phyloP scores from a whole-genome alignment of 345 rosid species.

The Hibiscus trionum region DNA sequence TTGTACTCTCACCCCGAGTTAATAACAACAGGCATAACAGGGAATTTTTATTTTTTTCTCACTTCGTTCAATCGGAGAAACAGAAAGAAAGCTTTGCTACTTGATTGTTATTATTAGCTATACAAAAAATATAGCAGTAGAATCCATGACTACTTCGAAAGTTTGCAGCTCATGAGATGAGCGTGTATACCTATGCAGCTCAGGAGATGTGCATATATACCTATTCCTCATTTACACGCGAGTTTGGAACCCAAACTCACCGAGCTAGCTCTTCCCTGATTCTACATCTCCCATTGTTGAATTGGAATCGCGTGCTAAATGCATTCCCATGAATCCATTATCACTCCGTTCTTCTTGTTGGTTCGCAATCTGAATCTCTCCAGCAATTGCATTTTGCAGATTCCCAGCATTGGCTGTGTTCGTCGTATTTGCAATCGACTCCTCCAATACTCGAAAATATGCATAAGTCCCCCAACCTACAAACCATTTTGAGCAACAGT shows the following conservation, averaged over 20 bases:
- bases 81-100: not conserved
- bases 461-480: conserved; percentile 73
- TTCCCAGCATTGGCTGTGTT: conserved; percentile 22
- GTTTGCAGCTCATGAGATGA: not conserved
- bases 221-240: not conserved
- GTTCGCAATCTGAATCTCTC: conserved; percentile 10
- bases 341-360: conserved; percentile 23
- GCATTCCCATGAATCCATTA: conserved; percentile 36
- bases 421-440: conserved; percentile 7
- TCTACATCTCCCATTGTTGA: conserved; percentile 31
- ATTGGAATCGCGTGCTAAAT: conserved; percentile 26
- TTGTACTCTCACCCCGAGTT: too few relatives aligned
- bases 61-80: not conserved
- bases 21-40: not conserved
- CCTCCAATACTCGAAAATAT: conserved; percentile 49
- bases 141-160: not conserved
- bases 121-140: not conserved
- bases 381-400: conserved; percentile 15
- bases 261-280: conserved; percentile 25
- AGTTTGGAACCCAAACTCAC: not conserved
- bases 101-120: not conserved
- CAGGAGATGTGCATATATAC: not conserved
- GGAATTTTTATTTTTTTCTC: not conserved
- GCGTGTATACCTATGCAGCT: not conserved
- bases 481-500: not conserved